phyloP scores from a whole-genome alignment of 495 filamentous ascomycete species.

The Immersiella caudata region DNA sequence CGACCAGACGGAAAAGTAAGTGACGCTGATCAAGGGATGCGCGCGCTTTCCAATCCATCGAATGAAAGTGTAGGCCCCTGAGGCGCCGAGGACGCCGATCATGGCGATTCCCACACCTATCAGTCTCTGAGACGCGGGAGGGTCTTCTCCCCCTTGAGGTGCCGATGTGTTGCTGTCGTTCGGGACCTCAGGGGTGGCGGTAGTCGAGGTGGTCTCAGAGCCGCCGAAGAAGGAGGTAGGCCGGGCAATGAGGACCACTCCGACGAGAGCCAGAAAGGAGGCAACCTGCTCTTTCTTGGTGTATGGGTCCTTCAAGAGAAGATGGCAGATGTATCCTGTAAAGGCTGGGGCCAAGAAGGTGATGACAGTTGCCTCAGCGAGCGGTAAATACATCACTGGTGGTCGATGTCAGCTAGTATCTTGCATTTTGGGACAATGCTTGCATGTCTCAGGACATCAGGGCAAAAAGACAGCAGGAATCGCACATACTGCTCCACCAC shows the following conservation, averaged over 20 bases:
- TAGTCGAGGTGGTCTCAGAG: constrained; percentile 16
- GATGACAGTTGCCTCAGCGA: constrained; percentile 90
- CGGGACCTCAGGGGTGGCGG: background rate
- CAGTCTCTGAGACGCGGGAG: constrained; percentile 69
- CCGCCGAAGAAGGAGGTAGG: constrained; percentile 62
- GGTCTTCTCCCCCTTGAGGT: constrained; percentile 36
- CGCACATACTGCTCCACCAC: constrained; percentile 65
- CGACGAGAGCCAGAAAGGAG: constrained; percentile 71
- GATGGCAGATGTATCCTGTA: constrained; percentile 79
- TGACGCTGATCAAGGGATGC: constrained; percentile 83
- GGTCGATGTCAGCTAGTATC: too few species aligned
- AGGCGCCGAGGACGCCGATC: constrained; percentile 77
- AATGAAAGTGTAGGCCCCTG: constrained; percentile 77
- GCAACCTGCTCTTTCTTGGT: constrained; percentile 77
- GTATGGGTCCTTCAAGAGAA: constrained; percentile 76
- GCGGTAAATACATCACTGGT: constrained; percentile 84
- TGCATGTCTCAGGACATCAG: too few species aligned
- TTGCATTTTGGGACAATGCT: too few species aligned
- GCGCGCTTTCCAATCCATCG: constrained; percentile 82
- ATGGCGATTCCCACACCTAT: constrained; percentile 73
- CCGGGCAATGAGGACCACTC: constrained; percentile 83
- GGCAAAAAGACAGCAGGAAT: too few species aligned
- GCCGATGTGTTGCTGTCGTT: background rate
- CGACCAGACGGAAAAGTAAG: constrained; percentile 77
- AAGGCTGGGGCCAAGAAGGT: constrained; percentile 86